Percentiles rank a stretch among this genome's conserved stretches.
phyloP scores from a whole-genome alignment of 805 yeast genomes.

The Starmerella stigmatis region DNA sequence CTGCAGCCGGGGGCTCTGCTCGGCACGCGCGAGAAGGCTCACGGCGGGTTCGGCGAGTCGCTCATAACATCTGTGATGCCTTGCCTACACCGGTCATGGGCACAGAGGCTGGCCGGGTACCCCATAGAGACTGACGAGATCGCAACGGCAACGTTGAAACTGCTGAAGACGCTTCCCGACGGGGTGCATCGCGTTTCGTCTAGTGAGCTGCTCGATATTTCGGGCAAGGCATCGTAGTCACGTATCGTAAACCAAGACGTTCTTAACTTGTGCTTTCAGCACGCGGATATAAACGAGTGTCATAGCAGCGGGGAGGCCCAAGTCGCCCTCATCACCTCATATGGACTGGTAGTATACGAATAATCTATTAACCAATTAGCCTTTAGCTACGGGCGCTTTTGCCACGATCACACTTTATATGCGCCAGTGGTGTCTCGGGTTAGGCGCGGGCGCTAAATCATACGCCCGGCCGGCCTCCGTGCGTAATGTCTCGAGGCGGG shows the following conservation, averaged over 20 bases:
- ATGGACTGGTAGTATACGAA: too few relatives aligned
- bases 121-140: slow-evolving; percentile 61
- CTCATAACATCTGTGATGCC: slow-evolving; percentile 34
- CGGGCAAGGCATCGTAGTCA: background rate
- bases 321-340: too few relatives aligned
- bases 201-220: slow-evolving; percentile 17
- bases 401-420: too few relatives aligned
- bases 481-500: too few relatives aligned
- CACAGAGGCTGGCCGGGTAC: slow-evolving; percentile 31
- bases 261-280: too few relatives aligned
- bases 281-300: too few relatives aligned
- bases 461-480: too few relatives aligned
- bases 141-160: slow-evolving; percentile 44
- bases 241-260: background rate
- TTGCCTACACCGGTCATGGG: slow-evolving; percentile 25
- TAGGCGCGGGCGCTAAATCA: too few relatives aligned
- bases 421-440: too few relatives aligned
- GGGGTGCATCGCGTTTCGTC: slow-evolving; percentile 24
- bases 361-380: too few relatives aligned
- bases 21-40: slow-evolving; percentile 41
- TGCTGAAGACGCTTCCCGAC: slow-evolving; percentile 31
- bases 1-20: slow-evolving; percentile 66
- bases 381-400: too few relatives aligned
- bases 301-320: too few relatives aligned
- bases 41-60: slow-evolving; percentile 13